Evolutionary conservation across 2,329 filamentous ascomycete genomes (phyloP).

Genomic region (Aspergillus pseudoviridinutans): DNA sequence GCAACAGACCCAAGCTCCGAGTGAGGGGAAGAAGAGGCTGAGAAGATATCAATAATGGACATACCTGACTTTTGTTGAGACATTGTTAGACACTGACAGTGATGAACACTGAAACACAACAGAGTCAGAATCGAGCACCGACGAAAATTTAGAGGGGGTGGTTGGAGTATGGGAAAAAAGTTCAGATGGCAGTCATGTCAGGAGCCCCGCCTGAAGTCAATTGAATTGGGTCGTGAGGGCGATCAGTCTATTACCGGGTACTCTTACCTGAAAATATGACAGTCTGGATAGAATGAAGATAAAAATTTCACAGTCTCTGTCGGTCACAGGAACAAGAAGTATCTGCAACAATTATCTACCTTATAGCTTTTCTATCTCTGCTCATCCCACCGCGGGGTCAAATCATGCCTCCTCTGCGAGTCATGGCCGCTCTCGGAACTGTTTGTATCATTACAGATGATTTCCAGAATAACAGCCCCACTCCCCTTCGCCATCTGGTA

Average conservation of each 20-base stretch:
- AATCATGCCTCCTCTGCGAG: background rate
- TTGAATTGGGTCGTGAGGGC: background rate
- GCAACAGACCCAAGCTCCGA: constrained; percentile 2
- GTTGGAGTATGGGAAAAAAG: constrained; percentile 12
- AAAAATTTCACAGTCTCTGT: background rate
- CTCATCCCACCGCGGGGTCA: constrained; percentile 23
- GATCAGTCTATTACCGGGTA: background rate
- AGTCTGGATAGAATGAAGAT: background rate
- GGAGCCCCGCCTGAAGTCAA: background rate
- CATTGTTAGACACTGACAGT: constrained; percentile 26
- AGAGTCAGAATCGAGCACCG: constrained; percentile 13
- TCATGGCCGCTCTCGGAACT: constrained; percentile 15
- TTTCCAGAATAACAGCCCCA: background rate
- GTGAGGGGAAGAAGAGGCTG: constrained; percentile 12
- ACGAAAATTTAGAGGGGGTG: background rate
- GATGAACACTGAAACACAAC: constrained; percentile 17
- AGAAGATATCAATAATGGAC: constrained; percentile 4
- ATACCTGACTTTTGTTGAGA: constrained; percentile 41
- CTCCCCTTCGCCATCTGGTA: background rate
- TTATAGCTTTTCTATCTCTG: background rate
- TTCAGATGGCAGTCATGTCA: background rate
- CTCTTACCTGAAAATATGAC: background rate
- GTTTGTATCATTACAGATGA: background rate
- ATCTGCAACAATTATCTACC: background rate
- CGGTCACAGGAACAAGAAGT: constrained; percentile 8